Evolutionary conservation across 208 protist genomes (phyloP).

Genomic region (Baffinella frigidus): DNA sequence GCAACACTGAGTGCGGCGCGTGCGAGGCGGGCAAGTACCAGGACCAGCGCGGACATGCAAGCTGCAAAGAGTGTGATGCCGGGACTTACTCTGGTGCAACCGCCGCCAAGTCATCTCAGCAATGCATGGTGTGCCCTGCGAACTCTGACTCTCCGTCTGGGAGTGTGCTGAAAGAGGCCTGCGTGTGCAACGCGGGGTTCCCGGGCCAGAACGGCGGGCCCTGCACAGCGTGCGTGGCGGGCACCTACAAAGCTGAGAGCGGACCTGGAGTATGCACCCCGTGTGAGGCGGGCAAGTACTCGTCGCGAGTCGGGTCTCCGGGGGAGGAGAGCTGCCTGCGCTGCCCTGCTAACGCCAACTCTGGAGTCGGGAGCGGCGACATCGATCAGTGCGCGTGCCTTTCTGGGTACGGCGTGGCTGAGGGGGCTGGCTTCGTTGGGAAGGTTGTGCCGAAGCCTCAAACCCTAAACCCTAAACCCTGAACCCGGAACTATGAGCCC

Average conservation of each 20-base stretch:
- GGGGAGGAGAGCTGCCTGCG: no score
- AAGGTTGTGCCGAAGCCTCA: no score
- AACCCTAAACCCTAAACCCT: no score
- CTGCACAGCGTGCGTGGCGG: neutral
- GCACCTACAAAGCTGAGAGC: neutral
- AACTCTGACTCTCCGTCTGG: neutral
- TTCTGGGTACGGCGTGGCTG: no score
- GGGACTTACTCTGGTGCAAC: slow-evolving; percentile 29
- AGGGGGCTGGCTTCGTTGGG: no score
- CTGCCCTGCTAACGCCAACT: neutral
- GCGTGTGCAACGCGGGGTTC: slow-evolving; percentile 26
- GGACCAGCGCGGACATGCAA: neutral
- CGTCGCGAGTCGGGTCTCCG: no score
- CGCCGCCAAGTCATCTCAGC: neutral
- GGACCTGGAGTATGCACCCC: neutral
- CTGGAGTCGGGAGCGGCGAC: neutral
- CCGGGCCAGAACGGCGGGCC: neutral
- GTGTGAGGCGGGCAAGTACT: neutral
- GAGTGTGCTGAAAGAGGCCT: neutral
- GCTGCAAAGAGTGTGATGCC: neutral
- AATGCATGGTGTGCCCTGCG: neutral
- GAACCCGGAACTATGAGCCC: no score
- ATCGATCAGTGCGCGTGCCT: no score
- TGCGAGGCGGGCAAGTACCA: slow-evolving; percentile 44
- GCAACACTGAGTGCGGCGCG: neutral